A percentile compares a stretch with the other conserved stretches of the same genome.
Conservation (phyloP, 169 alveolate genomes). For the Eimeria necatrix region DNA sequence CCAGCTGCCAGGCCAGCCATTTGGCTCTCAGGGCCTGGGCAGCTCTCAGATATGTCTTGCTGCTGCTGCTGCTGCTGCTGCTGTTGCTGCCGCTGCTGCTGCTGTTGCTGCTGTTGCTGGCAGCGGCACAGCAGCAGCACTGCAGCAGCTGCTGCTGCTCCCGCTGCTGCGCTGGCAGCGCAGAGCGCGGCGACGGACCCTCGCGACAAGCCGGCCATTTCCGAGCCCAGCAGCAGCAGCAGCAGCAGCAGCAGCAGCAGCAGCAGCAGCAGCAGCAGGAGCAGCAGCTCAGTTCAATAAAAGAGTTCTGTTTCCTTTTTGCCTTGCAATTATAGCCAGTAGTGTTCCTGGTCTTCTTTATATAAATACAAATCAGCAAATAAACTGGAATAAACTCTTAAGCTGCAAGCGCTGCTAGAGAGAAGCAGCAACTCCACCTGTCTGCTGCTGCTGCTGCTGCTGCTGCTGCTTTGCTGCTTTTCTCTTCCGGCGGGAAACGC, state of each 20-base stretch:
- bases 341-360: no score
- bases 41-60: constrained; percentile 42
- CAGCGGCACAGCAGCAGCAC: not conserved
- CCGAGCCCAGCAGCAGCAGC: constrained; percentile 17
- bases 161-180: constrained; percentile 34
- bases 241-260: constrained; percentile 34
- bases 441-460: no score
- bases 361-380: no score
- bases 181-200: constrained; percentile 7
- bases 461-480: no score
- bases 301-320: not conserved
- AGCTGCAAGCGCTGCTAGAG: no score
- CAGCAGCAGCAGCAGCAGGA: no score
- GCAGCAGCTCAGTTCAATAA: not conserved
- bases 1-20: constrained; percentile 94
- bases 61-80: constrained; percentile 65
- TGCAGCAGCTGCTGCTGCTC: constrained; percentile 17
- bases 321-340: no score
- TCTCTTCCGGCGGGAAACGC: no score
- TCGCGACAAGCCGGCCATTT: not conserved
- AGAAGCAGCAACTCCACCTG: no score
- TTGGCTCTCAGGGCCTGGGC: constrained; percentile 82
- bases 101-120: not conserved
- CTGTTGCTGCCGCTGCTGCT: constrained; percentile 1
- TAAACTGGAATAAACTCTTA: no score